These are phyloP conservation scores for Begonia loranthoides DNA, from an alignment of 306 rosid genomes.

Conservation along the genomic window DNA sequence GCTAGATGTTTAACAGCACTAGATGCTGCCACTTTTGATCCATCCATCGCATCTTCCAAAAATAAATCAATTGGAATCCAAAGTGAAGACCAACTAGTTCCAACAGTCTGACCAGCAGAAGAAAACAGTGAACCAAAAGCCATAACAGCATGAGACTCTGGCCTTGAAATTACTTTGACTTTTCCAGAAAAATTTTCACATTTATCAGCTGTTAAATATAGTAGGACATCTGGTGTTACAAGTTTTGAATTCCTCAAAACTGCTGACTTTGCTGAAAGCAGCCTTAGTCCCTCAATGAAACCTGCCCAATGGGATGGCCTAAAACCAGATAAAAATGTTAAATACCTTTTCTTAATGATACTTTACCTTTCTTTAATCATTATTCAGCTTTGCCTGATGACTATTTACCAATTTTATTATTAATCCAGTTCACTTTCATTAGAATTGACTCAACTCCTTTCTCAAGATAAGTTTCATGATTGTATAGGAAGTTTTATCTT, in stretches of 20 bases:
- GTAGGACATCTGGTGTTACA: conserved; percentile 38
- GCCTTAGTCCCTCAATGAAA: conserved; percentile 45
- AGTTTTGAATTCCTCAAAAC: conserved; percentile 48
- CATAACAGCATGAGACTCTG: conserved; percentile 37
- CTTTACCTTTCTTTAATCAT: no score
- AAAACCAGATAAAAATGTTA: conserved; percentile 13
- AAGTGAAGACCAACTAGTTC: conserved; percentile 46
- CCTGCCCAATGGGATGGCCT: conserved; percentile 72
- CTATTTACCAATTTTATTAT: no score
- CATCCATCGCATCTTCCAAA: conserved; percentile 81
- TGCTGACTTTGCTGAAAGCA: conserved; percentile 53
- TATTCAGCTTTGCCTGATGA: no score
- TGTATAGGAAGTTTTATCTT: no score
- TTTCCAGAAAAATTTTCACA: conserved; percentile 26
- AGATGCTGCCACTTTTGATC: conserved; percentile 38
- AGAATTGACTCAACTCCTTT: no score
- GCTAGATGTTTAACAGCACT: conserved; percentile 65
- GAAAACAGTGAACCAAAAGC: conserved; percentile 34
- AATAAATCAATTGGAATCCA: conserved; percentile 94
- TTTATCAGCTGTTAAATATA: conserved; percentile 40
- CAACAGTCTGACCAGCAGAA: conserved; percentile 40
- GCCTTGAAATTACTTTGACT: conserved; percentile 32
- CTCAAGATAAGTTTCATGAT: no score
- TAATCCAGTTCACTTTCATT: no score
- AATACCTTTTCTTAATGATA: conserved; percentile 1